Evolutionary conservation across 148 eudicot genomes (phyloP).

Genomic region (Chenopodium quinoa): DNA sequence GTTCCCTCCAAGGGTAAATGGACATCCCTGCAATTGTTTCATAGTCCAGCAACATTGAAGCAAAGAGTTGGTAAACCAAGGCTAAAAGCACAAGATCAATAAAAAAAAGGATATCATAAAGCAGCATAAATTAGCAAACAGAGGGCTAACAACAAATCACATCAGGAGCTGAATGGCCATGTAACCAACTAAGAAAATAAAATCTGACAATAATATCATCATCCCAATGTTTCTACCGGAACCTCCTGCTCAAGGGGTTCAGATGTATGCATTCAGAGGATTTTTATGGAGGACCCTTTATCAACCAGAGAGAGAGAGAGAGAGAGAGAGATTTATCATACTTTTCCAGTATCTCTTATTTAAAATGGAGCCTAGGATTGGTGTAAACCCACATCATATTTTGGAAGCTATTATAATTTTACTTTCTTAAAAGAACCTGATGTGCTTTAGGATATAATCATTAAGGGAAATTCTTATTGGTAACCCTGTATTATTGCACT

Average conservation of each 20-base stretch:
- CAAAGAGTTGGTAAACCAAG: neutral
- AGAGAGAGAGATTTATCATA: too few species aligned
- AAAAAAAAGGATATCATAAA: neutral
- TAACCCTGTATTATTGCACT: too few species aligned
- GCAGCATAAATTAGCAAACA: neutral
- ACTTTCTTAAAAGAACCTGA: neutral
- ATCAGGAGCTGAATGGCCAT: neutral
- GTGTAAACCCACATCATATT: neutral
- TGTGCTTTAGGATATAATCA: neutral
- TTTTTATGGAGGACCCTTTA: neutral
- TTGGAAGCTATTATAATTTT: neutral
- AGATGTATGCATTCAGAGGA: neutral
- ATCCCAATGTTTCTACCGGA: neutral
- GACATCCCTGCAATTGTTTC: conserved; percentile 75
- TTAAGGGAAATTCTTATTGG: too few species aligned
- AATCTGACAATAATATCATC: neutral
- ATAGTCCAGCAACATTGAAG: conserved; percentile 24
- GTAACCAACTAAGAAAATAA: neutral
- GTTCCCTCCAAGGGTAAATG: conserved; percentile 92
- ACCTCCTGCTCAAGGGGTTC: neutral
- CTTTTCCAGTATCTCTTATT: too few species aligned
- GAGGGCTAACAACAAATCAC: neutral
- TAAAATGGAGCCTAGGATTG: neutral
- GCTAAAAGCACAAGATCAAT: neutral
- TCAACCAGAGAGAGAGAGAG: neutral